A percentile compares a stretch with the other conserved stretches of the same genome.
Conservation (phyloP, 139 green algal species). For the Micractinium sp. region DNA sequence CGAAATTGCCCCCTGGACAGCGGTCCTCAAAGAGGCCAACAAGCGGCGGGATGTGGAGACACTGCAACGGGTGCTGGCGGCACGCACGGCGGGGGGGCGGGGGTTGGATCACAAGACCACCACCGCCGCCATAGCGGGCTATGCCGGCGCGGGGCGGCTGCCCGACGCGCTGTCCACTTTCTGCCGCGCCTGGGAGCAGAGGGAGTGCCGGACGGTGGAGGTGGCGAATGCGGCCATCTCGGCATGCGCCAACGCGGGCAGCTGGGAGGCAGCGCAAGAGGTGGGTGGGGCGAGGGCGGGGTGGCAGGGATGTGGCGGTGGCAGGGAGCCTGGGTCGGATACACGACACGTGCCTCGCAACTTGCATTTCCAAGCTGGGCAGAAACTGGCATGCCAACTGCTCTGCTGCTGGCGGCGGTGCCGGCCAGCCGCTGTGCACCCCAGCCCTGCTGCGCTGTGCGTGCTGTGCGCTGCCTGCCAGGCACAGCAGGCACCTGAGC, state of each 20-base stretch:
- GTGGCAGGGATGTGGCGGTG: background rate
- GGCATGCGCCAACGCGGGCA: slow-evolving; percentile 38
- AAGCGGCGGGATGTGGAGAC: slow-evolving; percentile 25
- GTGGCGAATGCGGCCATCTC: slow-evolving; percentile 58
- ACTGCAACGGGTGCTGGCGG: slow-evolving; percentile 20
- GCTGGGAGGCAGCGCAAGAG: slow-evolving; percentile 42
- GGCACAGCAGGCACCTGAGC: background rate
- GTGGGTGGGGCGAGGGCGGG: background rate
- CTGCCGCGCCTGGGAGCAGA: slow-evolving; percentile 21
- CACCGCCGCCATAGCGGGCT: slow-evolving; percentile 24
- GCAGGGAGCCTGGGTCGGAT: too few species aligned
- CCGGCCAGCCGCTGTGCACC: too few species aligned
- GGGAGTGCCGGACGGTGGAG: slow-evolving; percentile 33
- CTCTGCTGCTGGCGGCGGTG: background rate
- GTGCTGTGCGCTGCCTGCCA: background rate
- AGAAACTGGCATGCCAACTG: background rate
- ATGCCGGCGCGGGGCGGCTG: background rate
- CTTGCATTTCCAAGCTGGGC: background rate
- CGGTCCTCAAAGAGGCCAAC: slow-evolving; percentile 11
- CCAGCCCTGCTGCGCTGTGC: too few species aligned
- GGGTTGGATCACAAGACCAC: slow-evolving; percentile 9
- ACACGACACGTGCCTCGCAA: too few species aligned
- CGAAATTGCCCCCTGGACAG: background rate
- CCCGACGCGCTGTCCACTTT: slow-evolving; percentile 43
- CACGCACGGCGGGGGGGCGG: slow-evolving; percentile 16